These are phyloP conservation scores for Alloteropsis semialata DNA, from an alignment of 176 grass and related monocot species.

Conservation along the genomic window DNA sequence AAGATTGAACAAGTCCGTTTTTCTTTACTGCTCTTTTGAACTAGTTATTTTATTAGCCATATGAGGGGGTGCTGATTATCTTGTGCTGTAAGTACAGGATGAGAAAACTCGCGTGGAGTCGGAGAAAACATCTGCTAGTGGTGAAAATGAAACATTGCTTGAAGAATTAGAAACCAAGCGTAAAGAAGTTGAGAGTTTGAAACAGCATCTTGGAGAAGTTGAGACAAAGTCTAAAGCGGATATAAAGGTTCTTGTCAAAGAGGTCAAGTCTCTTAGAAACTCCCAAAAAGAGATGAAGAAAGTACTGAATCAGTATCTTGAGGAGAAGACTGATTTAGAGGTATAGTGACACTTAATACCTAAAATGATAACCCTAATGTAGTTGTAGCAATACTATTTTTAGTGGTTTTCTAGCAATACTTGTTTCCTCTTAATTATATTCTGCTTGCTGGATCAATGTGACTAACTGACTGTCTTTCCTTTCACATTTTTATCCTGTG, in stretches of 20 bases:
- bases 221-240: conserved; percentile 92
- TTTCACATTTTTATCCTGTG: background rate
- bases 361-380: conserved; percentile 1
- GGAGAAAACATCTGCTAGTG: conserved; percentile 54
- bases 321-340: conserved; percentile 91
- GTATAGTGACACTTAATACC: conserved; percentile 33
- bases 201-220: conserved; percentile 63
- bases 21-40: background rate
- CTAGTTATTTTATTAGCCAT: conserved; percentile 23
- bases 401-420: background rate
- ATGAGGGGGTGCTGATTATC: conserved; percentile 13
- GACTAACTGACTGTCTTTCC: background rate
- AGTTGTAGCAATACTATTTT: background rate
- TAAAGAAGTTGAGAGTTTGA: conserved; percentile 70
- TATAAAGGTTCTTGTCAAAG: conserved; percentile 92
- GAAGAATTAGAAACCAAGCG: conserved; percentile 66
- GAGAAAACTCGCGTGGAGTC: conserved; percentile 71
- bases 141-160: conserved; percentile 67
- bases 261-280: conserved; percentile 89
- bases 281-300: conserved; percentile 86
- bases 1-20: conserved; percentile 60
- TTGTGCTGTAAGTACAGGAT: conserved; percentile 42
- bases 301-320: conserved; percentile 59
- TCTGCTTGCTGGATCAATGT: conserved; percentile 20
- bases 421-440: conserved; percentile 25